Evolutionary conservation across 306 rosid species (phyloP).

Genomic region (Medicago ruthenica): DNA sequence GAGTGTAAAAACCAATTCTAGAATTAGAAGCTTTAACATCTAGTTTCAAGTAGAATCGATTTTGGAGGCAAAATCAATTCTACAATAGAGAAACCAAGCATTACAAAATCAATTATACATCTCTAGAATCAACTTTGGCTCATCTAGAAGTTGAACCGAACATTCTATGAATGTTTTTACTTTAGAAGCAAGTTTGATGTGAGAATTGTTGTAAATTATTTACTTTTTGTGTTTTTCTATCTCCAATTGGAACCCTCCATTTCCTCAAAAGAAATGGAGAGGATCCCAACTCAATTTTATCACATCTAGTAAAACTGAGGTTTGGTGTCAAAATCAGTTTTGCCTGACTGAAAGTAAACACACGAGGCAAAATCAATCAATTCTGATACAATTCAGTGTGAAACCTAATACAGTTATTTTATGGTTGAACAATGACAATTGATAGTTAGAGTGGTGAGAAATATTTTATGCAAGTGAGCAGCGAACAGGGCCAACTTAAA

Average conservation of each 20-base stretch:
- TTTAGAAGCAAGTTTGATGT: background rate
- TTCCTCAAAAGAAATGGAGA: too few species aligned
- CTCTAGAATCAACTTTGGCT: too few species aligned
- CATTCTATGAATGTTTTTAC: background rate
- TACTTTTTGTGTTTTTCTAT: too few species aligned
- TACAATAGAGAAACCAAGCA: too few species aligned
- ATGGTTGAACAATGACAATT: constrained; percentile 18
- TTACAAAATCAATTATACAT: too few species aligned
- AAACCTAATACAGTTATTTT: background rate
- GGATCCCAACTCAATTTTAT: background rate
- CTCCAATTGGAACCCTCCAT: too few species aligned
- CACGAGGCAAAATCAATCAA: background rate
- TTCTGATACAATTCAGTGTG: background rate
- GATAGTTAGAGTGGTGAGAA: constrained; percentile 30
- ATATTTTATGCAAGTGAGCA: constrained; percentile 21
- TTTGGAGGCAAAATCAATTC: too few species aligned
- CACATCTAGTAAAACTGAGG: background rate
- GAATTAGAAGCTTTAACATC: too few species aligned
- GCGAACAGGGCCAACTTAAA: constrained; percentile 22
- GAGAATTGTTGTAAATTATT: background rate
- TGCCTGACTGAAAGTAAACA: background rate
- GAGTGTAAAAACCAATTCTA: too few species aligned
- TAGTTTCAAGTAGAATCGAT: too few species aligned
- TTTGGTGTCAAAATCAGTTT: background rate
- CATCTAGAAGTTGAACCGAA: too few species aligned